Evolutionary conservation across 495 filamentous ascomycete species (phyloP).

Genomic region (Sordaria brevicollis): DNA sequence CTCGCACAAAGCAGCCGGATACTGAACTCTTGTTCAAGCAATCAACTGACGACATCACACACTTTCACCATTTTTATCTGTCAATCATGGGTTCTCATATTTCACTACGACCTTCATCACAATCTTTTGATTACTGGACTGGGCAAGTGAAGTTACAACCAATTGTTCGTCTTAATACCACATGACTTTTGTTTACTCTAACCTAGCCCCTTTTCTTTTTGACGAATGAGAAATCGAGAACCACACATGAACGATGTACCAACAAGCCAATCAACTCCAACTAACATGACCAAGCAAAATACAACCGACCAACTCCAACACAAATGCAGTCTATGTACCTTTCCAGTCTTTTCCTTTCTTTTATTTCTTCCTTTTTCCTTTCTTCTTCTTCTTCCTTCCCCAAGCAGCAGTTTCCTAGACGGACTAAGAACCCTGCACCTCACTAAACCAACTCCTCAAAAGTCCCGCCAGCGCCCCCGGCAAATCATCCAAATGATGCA

Average conservation of each 20-base stretch:
- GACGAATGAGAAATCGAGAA: neutral
- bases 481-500: constrained; percentile 81
- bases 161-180: too few species aligned
- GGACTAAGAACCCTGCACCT: constrained; percentile 51
- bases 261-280: neutral
- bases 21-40: too few species aligned
- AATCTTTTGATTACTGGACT: too few species aligned
- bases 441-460: constrained; percentile 92
- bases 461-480: constrained; percentile 79
- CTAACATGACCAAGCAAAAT: neutral
- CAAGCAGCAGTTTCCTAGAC: too few species aligned
- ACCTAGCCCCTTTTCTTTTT: neutral
- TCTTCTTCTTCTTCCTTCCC: neutral
- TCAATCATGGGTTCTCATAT: too few species aligned
- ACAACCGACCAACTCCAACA: neutral
- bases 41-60: too few species aligned
- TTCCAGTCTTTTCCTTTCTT: neutral
- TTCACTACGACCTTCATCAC: too few species aligned
- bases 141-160: too few species aligned
- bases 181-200: neutral
- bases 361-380: constrained; percentile 1
- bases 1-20: too few species aligned
- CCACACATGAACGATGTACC: neutral
- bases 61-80: too few species aligned
- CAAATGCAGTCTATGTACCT: neutral